Percentiles rank a stretch among this genome's conserved stretches.
These are phyloP conservation scores for Populus simonii DNA, from an alignment of 345 rosid species.

Conservation along the genomic window DNA sequence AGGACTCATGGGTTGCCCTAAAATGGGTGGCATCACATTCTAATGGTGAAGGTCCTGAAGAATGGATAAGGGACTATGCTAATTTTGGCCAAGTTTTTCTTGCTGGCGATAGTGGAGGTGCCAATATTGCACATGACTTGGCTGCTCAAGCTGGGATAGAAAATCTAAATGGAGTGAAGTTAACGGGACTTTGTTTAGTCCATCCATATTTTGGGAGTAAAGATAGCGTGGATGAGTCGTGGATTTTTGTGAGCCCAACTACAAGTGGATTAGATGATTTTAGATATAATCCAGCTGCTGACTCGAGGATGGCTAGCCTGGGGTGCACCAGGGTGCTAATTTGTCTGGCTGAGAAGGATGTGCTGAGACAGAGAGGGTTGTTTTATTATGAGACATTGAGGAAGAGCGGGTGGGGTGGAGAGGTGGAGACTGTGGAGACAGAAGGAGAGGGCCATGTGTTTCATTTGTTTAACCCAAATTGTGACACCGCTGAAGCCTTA, in stretches of 20 bases:
- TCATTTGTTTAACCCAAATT: constrained; percentile 16
- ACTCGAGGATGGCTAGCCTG: not conserved
- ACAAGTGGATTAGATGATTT: constrained; percentile 29
- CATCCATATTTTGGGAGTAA: constrained; percentile 39
- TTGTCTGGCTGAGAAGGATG: constrained; percentile 24
- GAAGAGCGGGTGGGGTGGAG: constrained; percentile 34
- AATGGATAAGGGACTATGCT: constrained; percentile 7
- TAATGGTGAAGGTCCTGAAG: constrained; percentile 16
- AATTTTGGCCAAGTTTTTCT: not conserved
- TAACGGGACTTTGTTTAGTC: constrained; percentile 27
- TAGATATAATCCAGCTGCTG: constrained; percentile 28
- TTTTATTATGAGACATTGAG: constrained; percentile 27
- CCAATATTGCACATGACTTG: not conserved
- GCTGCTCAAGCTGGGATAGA: not conserved
- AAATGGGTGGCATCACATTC: constrained; percentile 38
- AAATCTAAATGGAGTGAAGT: constrained; percentile 1
- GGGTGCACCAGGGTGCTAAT: constrained; percentile 19
- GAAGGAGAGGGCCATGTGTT: constrained; percentile 32
- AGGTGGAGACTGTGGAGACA: constrained; percentile 23
- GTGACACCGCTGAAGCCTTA: constrained; percentile 24
- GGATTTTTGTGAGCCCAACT: constrained; percentile 27
- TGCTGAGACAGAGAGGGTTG: constrained; percentile 6
- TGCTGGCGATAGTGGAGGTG: constrained; percentile 13
- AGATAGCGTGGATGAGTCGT: constrained; percentile 13
- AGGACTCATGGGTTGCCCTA: constrained; percentile 45